A percentile compares a stretch with the other conserved stretches of the same genome.
Conservation (phyloP, 495 filamentous ascomycete genomes). For the Xanthoparmelia taractica region DNA sequence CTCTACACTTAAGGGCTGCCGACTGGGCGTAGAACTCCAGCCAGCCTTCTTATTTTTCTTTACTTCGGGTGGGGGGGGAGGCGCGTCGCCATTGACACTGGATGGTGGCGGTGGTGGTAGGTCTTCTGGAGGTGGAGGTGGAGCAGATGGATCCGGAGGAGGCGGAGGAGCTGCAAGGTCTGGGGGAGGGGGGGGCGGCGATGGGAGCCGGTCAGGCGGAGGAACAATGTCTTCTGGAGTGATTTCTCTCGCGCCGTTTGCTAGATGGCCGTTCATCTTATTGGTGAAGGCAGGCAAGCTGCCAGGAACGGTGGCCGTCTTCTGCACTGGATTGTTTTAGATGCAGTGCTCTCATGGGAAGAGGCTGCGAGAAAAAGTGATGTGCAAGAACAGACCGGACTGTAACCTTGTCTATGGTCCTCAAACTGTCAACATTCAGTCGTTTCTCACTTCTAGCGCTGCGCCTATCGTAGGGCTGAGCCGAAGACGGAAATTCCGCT, state of each 20-base stretch:
- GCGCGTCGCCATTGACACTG: slow-evolving; percentile 29
- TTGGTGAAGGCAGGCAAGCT: not conserved
- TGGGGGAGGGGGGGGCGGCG: slow-evolving; percentile 14
- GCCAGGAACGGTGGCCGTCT: not conserved
- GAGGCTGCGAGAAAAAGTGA: not conserved
- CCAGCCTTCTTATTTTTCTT: slow-evolving; percentile 50
- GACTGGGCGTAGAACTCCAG: slow-evolving; percentile 37
- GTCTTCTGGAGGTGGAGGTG: slow-evolving; percentile 53
- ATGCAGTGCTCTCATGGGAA: not conserved
- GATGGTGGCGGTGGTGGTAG: slow-evolving; percentile 49
- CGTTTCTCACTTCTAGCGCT: not conserved
- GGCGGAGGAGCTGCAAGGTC: slow-evolving; percentile 18
- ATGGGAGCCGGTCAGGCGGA: not conserved
- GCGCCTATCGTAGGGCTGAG: slow-evolving; percentile 1
- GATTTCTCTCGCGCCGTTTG: slow-evolving; percentile 3
- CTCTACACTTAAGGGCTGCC: slow-evolving; percentile 61
- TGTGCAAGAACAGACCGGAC: no score
- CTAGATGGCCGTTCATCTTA: slow-evolving; percentile 10
- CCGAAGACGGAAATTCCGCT: not conserved
- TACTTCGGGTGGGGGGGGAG: slow-evolving; percentile 26
- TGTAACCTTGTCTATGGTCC: not conserved
- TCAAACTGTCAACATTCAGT: not conserved
- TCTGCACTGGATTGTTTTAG: not conserved
- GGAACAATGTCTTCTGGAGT: not conserved
- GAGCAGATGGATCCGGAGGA: slow-evolving; percentile 38